Conservation (phyloP, 805 yeast species). For the Limtongia smithiae region DNA sequence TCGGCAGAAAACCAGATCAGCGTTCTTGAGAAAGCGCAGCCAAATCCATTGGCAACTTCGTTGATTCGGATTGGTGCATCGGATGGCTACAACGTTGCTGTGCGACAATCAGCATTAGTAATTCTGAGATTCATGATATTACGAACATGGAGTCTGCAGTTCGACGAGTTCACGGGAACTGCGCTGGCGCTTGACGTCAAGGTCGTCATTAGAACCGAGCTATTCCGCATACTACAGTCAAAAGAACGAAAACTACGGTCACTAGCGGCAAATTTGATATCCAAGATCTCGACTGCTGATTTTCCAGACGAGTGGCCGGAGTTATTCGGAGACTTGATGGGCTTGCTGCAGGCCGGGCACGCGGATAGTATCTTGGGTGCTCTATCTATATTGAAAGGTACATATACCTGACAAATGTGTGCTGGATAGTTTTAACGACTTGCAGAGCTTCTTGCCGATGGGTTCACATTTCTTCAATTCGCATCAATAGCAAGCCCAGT, state of each 20-base stretch:
- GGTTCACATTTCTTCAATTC: conserved; percentile 81
- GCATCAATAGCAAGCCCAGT: conserved; percentile 47
- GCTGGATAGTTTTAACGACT: background rate
- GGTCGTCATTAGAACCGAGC: conserved; percentile 5
- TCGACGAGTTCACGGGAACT: conserved; percentile 21
- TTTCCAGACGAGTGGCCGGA: conserved; percentile 96
- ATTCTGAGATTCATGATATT: conserved; percentile 15
- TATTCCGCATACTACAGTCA: conserved; percentile 16
- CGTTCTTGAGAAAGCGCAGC: conserved; percentile 5
- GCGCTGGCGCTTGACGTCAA: conserved; percentile 16
- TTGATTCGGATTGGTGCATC: conserved; percentile 11
- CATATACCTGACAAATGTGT: background rate
- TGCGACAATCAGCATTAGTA: conserved; percentile 22
- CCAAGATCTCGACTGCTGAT: conserved; percentile 82
- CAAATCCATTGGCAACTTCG: conserved; percentile 10
- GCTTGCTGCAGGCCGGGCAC: conserved; percentile 42
- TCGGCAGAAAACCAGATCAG: conserved; percentile 15
- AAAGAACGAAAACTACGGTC: conserved; percentile 58
- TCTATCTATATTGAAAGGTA: conserved; percentile 18
- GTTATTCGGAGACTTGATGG: conserved; percentile 48
- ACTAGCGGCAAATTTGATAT: conserved; percentile 68
- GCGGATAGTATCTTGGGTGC: conserved; percentile 36
- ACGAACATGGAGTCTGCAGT: conserved; percentile 26
- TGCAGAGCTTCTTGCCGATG: conserved; percentile 74
- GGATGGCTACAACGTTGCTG: conserved; percentile 1